Evolutionary conservation across 768 basidiomycete genomes (phyloP), one percentile per base, ranked within the genome.

Genomic region (Leccinum fibrillosum): DNA sequence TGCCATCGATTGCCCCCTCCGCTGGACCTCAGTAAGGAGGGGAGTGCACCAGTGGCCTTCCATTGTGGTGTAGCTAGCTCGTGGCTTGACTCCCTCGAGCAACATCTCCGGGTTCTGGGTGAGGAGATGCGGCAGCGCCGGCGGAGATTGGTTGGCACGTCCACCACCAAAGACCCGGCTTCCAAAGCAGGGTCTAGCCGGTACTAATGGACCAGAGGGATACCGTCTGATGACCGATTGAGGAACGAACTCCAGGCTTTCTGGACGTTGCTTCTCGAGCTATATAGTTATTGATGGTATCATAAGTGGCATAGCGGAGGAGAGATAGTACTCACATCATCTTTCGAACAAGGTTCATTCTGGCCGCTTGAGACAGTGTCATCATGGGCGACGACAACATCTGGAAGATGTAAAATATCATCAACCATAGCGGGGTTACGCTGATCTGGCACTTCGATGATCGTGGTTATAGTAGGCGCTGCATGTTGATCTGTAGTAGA

Each of bases 191-290:
- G 51, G 56, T n/a, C 19, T 37, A 3, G 52, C 9, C 0, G 58
- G 56, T 37, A 28, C 35, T 21, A 21, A 53, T 12, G 58, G 23
- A 0, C 44, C 55, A 2, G 64, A 60, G 3, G 69, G 69, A 54
- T 64, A 56, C 39, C 66, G 69, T 34, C 62, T 59, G 21, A 69
- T 51, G 34, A 71, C 69, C 2, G 68, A 71, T 23, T 66, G 69
- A 23, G 68, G 68, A 52, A 69, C 49, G 49, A 70, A 69, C 8
- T 56, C 54, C 47, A 69, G 52, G 28, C 69, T 59, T 42, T 66
- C 64, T 23, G 66, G 68, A 19, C 62, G 68, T 53, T 11, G 44
- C 10, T 57, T 58, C 5, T 28, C 5, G 25, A 32, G 25, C 64
- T 64, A 48, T 23, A 52, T 39, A 19, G 19, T 19, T 12, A 35